phyloP scores from a whole-genome alignment of 208 protist species.

The Crithidia thermophila region DNA sequence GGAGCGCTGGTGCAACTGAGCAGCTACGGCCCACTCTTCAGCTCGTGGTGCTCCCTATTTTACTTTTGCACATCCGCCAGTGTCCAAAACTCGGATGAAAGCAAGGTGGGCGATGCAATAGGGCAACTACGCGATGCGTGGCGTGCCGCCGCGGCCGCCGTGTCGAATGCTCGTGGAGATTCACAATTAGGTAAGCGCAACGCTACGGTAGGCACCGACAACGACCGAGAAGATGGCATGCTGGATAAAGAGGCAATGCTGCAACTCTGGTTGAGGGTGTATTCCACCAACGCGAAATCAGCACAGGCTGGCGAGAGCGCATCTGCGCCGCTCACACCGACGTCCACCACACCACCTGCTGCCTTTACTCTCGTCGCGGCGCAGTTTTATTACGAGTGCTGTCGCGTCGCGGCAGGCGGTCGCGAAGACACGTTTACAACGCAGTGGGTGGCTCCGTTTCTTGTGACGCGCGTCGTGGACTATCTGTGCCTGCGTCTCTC shows the following conservation, averaged over 20 bases:
- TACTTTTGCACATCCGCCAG: constrained; percentile 1
- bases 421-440: constrained; percentile 33
- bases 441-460: constrained; percentile 26
- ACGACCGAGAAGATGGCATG: too few species aligned
- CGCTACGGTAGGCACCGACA: too few species aligned
- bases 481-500: constrained; percentile 22
- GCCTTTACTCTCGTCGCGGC: neutral
- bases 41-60: constrained; percentile 27
- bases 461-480: constrained; percentile 10
- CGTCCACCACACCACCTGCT: neutral
- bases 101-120: neutral
- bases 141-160: neutral
- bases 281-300: neutral
- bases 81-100: neutral
- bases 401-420: constrained; percentile 27
- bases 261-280: neutral
- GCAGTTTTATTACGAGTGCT: constrained; percentile 34
- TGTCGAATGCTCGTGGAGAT: too few species aligned
- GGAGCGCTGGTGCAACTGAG: constrained; percentile 10
- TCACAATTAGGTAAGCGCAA: too few species aligned
- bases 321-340: neutral
- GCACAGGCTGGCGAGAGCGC: too few species aligned
- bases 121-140: neutral
- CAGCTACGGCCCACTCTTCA: constrained; percentile 26
- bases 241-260: too few species aligned